Percentiles rank a stretch among this genome's conserved stretches.
Conservation (phyloP, 441 rosid species). For the Oxalis stricta region DNA sequence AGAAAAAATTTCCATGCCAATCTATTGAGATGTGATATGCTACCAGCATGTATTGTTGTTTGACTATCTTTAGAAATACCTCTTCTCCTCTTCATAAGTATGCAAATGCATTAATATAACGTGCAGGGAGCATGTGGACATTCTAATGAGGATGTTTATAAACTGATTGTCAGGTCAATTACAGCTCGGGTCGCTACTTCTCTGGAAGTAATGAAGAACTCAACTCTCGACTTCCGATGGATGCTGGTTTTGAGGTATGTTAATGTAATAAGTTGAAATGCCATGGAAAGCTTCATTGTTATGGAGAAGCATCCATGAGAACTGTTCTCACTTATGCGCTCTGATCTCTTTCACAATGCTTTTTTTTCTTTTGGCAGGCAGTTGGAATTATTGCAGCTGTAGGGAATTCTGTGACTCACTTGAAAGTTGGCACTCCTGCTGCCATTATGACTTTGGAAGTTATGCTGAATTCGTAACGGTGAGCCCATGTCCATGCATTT, state of each 20-base stretch:
- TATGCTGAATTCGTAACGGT: slow-evolving; percentile 76
- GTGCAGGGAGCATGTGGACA: too few relatives aligned
- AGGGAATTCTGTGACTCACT: slow-evolving; percentile 61
- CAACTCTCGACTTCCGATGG: slow-evolving; percentile 64
- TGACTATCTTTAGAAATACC: background rate
- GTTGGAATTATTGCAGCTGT: slow-evolving; percentile 86
- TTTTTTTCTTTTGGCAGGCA: slow-evolving; percentile 36
- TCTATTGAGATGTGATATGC: too few relatives aligned
- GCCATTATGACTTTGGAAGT: slow-evolving; percentile 82
- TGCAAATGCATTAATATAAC: background rate
- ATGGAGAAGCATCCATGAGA: too few relatives aligned
- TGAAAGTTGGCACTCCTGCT: slow-evolving; percentile 90
- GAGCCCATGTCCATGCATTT: slow-evolving; percentile 9
- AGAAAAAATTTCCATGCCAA: too few relatives aligned
- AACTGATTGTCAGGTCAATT: slow-evolving; percentile 56
- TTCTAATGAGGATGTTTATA: slow-evolving; percentile 4
- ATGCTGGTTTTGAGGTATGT: slow-evolving; percentile 92
- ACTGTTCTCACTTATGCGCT: too few relatives aligned
- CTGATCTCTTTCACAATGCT: too few relatives aligned
- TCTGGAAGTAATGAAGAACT: slow-evolving; percentile 24
- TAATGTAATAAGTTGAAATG: slow-evolving; percentile 3
- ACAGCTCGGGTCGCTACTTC: slow-evolving; percentile 94
- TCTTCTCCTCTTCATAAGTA: background rate
- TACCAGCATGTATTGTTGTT: too few relatives aligned
- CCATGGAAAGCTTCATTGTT: too few relatives aligned